These are phyloP conservation scores for Aspergillus pseudotamarii DNA, from an alignment of 2,329 filamentous ascomycete genomes.

Conservation along the genomic window DNA sequence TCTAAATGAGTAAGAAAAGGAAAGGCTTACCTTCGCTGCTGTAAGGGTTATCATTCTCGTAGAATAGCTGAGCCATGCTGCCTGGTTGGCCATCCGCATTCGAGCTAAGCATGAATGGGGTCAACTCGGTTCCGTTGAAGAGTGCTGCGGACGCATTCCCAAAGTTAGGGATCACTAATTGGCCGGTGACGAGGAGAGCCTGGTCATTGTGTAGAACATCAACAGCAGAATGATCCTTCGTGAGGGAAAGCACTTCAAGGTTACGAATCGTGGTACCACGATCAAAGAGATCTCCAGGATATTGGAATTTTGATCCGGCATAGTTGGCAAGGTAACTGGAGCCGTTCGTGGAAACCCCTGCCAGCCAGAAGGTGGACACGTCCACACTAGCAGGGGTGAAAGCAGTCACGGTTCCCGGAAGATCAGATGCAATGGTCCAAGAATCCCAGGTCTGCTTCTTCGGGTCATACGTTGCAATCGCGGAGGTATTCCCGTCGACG, in stretches of 20 bases:
- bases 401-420: conserved; percentile 80
- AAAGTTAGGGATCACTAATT: conserved; percentile 72
- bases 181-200: conserved; percentile 80
- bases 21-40: conserved; percentile 59
- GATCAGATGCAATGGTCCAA: conserved; percentile 50
- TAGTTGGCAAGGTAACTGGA: conserved; percentile 81
- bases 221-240: conserved; percentile 65
- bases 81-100: conserved; percentile 67
- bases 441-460: conserved; percentile 66
- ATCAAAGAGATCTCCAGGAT: conserved; percentile 65
- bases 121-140: conserved; percentile 79
- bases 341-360: conserved; percentile 69
- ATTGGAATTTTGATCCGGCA: conserved; percentile 71
- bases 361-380: conserved; percentile 76
- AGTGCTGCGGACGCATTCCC: conserved; percentile 83
- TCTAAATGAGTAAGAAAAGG: neutral
- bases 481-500: conserved; percentile 66
- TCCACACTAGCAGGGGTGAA: conserved; percentile 74
- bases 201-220: conserved; percentile 68
- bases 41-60: conserved; percentile 79
- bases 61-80: conserved; percentile 79
- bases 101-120: conserved; percentile 79
- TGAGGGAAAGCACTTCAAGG: conserved; percentile 78
- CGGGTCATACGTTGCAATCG: conserved; percentile 73
- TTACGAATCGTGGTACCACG: conserved; percentile 71